Evolutionary conservation across 108 stramenopile species (phyloP), one percentile per base, ranked within the genome.

Genomic region (Nannochloropsis salina): DNA sequence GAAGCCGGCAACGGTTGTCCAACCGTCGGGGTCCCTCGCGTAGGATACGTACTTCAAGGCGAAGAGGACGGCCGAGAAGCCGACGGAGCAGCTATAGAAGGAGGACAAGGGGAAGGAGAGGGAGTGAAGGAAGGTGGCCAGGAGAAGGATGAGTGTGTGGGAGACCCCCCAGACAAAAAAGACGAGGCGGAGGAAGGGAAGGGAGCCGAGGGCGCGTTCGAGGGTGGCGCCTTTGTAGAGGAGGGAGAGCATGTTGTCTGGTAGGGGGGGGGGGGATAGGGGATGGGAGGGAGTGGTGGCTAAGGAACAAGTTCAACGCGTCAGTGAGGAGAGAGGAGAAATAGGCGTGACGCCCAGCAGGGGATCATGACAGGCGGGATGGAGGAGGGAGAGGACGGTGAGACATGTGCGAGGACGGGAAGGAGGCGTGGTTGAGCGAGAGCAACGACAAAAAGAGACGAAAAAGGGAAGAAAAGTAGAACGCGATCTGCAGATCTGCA

Each of bases 21-120:
- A 12, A 3, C 79, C 21, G 5, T 86, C 21, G 3, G 83, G 82
- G 5, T 45, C 31, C 4, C 44, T 20, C 20, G 42, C 11, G 21
- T 87, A 86, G 83, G 83, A 15, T 2, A 91, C 89, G 84, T 90
- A 90, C 85, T 91, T 91, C 44, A 91, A 83, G 15, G 88, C 88
- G 84, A 91, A 91, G 8, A 91, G 83, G 31, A 91, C 91, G 43
- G 89, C 91, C 79, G 85, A 86, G 43, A 91, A 91, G 21, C 91
- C 91, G 9, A 91, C 89, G 9, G 90, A 21, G 83, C 91, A 91
- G 2, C 82, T 84, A 43, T 90, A 9, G 81, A 89, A 91, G 31
- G 88, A 44, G 41, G 44, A 22, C 2, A 86, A 41, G 45, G 41
- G 22, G 20, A 40, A 43, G 44, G 86, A 44, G 9, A 86, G 42